Evolutionary conservation across 1,139 yeast species (phyloP).

Genomic region (Debaryomyces subglobosus): DNA sequence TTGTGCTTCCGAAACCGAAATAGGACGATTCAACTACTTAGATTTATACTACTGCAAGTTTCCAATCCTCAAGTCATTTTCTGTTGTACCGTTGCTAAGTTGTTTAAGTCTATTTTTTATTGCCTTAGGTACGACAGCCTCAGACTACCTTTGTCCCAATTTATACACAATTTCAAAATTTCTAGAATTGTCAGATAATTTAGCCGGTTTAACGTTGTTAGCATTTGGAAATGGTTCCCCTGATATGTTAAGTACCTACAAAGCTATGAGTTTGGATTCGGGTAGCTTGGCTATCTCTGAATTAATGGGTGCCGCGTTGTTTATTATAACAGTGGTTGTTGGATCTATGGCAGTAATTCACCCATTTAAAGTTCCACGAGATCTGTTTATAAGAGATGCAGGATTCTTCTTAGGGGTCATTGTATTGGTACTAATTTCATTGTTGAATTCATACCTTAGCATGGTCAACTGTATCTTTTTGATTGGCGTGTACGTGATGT

Average conservation of each 20-base stretch:
- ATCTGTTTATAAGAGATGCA: conserved; percentile 58
- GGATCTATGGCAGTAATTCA: conserved; percentile 72
- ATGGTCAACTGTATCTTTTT: conserved; percentile 50
- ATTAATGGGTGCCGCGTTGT: conserved; percentile 80
- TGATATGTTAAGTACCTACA: conserved; percentile 82
- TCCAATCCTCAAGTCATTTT: conserved; percentile 13
- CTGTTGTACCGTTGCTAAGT: conserved; percentile 20
- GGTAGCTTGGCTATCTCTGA: conserved; percentile 86
- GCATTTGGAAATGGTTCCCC: conserved; percentile 95
- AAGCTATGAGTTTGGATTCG: conserved; percentile 70
- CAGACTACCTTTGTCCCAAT: conserved; percentile 77
- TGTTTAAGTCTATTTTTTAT: conserved; percentile 51
- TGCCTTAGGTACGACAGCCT: conserved; percentile 72
- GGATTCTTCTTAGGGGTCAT: conserved; percentile 54
- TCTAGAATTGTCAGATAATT: conserved; percentile 69
- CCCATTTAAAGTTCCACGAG: conserved; percentile 62
- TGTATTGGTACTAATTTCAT: conserved; percentile 40
- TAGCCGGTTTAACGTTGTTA: conserved; percentile 84
- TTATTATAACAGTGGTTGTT: conserved; percentile 73
- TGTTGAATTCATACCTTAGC: conserved; percentile 50
- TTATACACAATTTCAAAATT: conserved; percentile 61
- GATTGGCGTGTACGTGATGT: conserved; percentile 52
- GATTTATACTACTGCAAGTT: conserved; percentile 40
- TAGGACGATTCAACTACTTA: conserved; percentile 48
- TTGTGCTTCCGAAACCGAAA: conserved; percentile 36